Evolutionary conservation across 306 rosid species (phyloP), one percentile per base, ranked within the genome.

Genomic region (Dryas alaskensis): DNA sequence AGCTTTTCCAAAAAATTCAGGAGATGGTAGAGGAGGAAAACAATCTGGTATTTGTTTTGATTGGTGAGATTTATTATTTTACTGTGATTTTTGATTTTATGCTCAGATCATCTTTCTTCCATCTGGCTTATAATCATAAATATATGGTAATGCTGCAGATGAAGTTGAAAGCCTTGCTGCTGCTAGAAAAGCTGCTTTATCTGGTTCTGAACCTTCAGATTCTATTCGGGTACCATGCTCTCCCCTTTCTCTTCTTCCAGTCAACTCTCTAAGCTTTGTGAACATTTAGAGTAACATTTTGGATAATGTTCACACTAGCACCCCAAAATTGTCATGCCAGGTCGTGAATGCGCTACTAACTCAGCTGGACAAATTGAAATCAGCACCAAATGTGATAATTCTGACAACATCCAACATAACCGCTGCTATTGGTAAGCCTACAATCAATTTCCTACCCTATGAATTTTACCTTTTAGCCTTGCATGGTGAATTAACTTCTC

Each of bases 141-240:
- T 80, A 22, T 70, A 59, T 54, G 85, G 67, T 78, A 51, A 79
- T 84, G 73, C 65, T 80, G 80, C 86, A 95, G 98, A 95, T 82
- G 99, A 95, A 90, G 99, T 95, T 6, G 99, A 92, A 83, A 92
- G 98, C 79, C 96, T 90, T 42, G 99, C 98, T 73, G 95, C 99
- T 73, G 99, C 98, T 63, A 83, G 98, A 82, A 95, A 95, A 85
- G 92, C 99, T 50, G 97, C 99, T 77, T 74, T 95, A 77, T 95
- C 98, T 65, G 99, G 97, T 78, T 92, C 99, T 69, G 98, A 95
- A 87, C 99, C 98, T 76, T 95, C 99, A n/a, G 99, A 95, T 79
- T 95, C 99, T 79, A 95, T 95, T 74, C 77, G 98, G 89, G 98
- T 95, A 92, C 65, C 47, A 6, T 74, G 66, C 49, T 57, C 6